A percentile compares a stretch with the other conserved stretches of the same genome.
phyloP scores from a whole-genome alignment of 345 rosid species.

The Hypericum androsaemum region DNA sequence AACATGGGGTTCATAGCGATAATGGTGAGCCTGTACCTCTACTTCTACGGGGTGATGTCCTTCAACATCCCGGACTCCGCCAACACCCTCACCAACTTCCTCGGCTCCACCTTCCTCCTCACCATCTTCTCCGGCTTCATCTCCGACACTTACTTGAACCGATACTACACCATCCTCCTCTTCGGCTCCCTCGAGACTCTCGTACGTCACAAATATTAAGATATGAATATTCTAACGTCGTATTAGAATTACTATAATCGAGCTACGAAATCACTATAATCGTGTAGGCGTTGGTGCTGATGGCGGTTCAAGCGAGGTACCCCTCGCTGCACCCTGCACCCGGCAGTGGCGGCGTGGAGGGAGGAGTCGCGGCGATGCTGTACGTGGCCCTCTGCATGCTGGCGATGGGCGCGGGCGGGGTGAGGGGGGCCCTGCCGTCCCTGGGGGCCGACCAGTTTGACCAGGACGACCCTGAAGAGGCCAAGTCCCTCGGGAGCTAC shows the following conservation, averaged over 20 bases:
- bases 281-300: constrained; percentile 33
- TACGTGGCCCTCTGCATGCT: constrained; percentile 24
- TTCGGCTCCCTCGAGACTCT: constrained; percentile 35
- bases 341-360: constrained; percentile 28
- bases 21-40: constrained; percentile 35
- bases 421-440: constrained; percentile 33
- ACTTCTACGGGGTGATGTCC: constrained; percentile 29
- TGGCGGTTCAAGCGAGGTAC: constrained; percentile 40
- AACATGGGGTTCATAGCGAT: constrained; percentile 58
- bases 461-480: constrained; percentile 32
- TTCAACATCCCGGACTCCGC: constrained; percentile 24
- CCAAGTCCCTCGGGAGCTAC: constrained; percentile 28
- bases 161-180: constrained; percentile 25
- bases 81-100: constrained; percentile 41
- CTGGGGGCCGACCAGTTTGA: constrained; percentile 53
- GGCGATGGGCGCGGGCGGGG: constrained; percentile 40
- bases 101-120: constrained; percentile 51
- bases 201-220: constrained; percentile 12
- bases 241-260: no score
- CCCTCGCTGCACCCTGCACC: constrained; percentile 29
- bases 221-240: no score
- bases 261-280: no score
- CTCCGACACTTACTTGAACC: constrained; percentile 38
- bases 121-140: constrained; percentile 46
- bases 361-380: constrained; percentile 25